Percentiles rank a stretch among this genome's conserved stretches.
Conservation (phyloP, 139 green algal species). For the Chlorella ohadii region DNA sequence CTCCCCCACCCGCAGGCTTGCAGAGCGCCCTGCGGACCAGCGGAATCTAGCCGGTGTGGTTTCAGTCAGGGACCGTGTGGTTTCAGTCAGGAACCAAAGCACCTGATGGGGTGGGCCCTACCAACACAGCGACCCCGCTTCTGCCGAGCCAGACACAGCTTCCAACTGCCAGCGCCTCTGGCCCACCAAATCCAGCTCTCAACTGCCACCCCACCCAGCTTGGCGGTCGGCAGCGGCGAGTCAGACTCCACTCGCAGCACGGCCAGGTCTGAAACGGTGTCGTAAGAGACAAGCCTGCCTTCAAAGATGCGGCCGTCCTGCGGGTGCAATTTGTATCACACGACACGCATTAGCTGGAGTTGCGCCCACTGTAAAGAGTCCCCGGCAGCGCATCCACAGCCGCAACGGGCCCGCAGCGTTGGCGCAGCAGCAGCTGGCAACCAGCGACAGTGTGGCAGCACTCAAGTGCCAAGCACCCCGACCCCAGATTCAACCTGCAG, state of each 20-base stretch:
- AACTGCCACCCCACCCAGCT: conserved; percentile 51
- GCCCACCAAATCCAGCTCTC: too few relatives aligned
- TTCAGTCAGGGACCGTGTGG: too few relatives aligned
- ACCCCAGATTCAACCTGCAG: conserved; percentile 27
- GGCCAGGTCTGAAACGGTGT: conserved; percentile 75
- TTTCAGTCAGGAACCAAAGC: too few relatives aligned
- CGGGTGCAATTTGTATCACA: background rate
- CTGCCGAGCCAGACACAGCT: too few relatives aligned
- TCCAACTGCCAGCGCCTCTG: too few relatives aligned
- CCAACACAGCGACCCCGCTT: too few relatives aligned
- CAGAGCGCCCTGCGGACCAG: conserved; percentile 21
- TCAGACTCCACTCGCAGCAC: conserved; percentile 64
- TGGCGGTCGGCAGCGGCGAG: conserved; percentile 55
- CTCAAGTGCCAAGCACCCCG: background rate
- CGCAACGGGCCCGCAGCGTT: too few relatives aligned
- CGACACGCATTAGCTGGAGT: too few relatives aligned
- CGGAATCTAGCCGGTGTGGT: too few relatives aligned
- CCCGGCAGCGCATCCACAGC: too few relatives aligned
- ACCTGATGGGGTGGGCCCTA: too few relatives aligned
- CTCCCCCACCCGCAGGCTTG: conserved; percentile 69
- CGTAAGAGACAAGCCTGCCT: conserved; percentile 61
- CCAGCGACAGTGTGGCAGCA: background rate
- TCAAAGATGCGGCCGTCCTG: conserved; percentile 84
- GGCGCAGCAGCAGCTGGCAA: background rate
- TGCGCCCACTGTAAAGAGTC: too few relatives aligned